Evolutionary conservation across 2,329 filamentous ascomycete species (phyloP), one percentile per base, ranked within the genome.

Genomic region (Fusarium nygamai): DNA sequence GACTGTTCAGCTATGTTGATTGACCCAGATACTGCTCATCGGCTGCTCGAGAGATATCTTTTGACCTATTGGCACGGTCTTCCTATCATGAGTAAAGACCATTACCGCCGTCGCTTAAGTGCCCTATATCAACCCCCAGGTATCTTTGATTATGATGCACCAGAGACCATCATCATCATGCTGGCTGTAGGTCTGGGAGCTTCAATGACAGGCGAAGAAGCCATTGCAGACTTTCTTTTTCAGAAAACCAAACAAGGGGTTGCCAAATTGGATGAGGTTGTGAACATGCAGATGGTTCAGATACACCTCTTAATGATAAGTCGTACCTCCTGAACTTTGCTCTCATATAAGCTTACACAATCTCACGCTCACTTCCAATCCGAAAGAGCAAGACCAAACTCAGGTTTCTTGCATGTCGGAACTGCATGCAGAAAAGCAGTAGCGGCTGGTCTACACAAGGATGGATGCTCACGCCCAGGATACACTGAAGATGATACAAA

Each of bases 281-380:
- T 86, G 6, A 86, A 86, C 48, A 71, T 85, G 20, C 83, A 86
- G 59, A 82, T 82, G 3, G 79, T 86, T 8, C 85, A 86, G 64
- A 79, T 85, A 12, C 80, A 84, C 1, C 71, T 85, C 20, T 76
- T 86, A 36, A 85, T 86, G 83, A 86, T 86, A 84, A 84, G 84
- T 72, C 39, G 48, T 6, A 31, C 57, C n/a, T 27, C 41, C 31
- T 22, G 13, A 51, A 38, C 73, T 74, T 72, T 24, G 4, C 10
- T 53, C 33, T 61, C 20, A 17, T 27, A 19, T 50, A 34, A 38
- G 38, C 53, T 75, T 34, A 64, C 58, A 65, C 39, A 9, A 29
- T 16, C 63, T 66, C 69, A 86, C 84, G 83, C 80, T 24, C 83
- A 84, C 71, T 85, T 82, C 53, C 84, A 86, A 47, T 82, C 80